Base-by-base conservation (phyloP, 495 filamentous ascomycete species). In the Talaromyces borbonicus region DNA sequence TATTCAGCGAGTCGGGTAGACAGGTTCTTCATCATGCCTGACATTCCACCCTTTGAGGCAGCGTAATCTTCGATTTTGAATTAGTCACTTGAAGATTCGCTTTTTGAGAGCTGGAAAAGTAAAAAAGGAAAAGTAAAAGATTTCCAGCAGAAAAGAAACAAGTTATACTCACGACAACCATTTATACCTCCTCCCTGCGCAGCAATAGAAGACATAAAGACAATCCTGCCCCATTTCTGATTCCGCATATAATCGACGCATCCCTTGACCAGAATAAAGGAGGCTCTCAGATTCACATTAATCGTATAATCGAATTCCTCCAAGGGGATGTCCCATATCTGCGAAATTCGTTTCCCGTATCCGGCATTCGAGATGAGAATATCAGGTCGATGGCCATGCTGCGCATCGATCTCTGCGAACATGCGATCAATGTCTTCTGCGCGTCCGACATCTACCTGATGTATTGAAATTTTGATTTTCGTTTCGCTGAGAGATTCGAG, bases 241-340 rank as follows among this genome's bases (percentile, higher is more conserved):
- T 57, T 56, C 41, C 74, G 73, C 83, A 85, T 85, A 43, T 74
- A 69, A 38, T 78, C 78, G 2, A 84, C 73, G 33, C 74, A 71
- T 6, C 80, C 71, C 52, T 85, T 83, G 3, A 72, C 71, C 5
- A 85, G 64, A 37, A 85, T 68, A 52, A 84, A 87, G 1, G 78
- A 73, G 0, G 79, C 72, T 19, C 80, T 68, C 18, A 84, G 65
- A 52, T 87, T 87, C 46, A 84, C 68, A 41, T 68, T 75, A 31
- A 84, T 56, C 2, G 74, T 84, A 46, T 80, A 61, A 52, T 85
- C 80, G 55, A 83, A 87, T 50, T 84, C 79, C 36, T 83, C 80
- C 8, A 74, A 58, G 0, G 59, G 45, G 47, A 74, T 75, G 19
- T 77, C 74, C 63, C 66, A 71, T 26, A 77, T 60, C 24, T 73